Base-by-base conservation (phyloP, 1,284 basidiomycete species). In the Pseudozyma hubeiensis region DNA sequence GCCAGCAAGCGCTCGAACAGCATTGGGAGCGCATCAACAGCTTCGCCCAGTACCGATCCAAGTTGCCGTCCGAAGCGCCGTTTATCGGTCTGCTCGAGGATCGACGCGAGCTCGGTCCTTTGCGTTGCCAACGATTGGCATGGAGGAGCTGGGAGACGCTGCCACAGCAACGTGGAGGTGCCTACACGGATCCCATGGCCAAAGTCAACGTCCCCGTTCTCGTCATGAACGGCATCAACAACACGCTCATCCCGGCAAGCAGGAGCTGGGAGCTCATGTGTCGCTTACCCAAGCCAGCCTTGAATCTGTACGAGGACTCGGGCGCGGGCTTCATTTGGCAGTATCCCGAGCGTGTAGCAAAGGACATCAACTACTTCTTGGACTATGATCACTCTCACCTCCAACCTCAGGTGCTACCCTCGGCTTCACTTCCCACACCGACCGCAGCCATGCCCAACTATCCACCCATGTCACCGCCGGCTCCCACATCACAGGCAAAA, bases 261-360 rank as follows among this genome's bases (percentile, higher is more conserved):
- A 49, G 67, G 30, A 70, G 67, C 33, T 70, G 67, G 67, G 67
- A 70, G 51, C 67, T 70, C 50, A 54, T 70, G 62, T 64, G 62
- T 40, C 45, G 67, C 1, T 37, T 70, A 9, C 67, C 67, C 24
- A 70, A 64, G 17, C 60, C 67, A 5, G 47, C 57, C 4, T 29
- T 70, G 31, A 64, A 49, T 35, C 33, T 70, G 31, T 70, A 70
- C 53, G 67, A 70, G 31, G 60, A 70, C 24, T 51, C 62, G 7
- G 62, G 67, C 13, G 62, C 67, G 4, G 67, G 67, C 2, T 70
- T 70, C 50, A 63, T 63, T 47, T 70, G 53, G 57, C 67, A 70
- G 31, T 70, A 70, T 31, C 62, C 67, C 1, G 62, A 70, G 45
- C 61, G 67, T 10, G 67, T 64, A 1, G 67, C 67, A 11, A 56